Evolutionary conservation across 257 asterid genomes (phyloP).

Genomic region (Gynochthodes officinalis): DNA sequence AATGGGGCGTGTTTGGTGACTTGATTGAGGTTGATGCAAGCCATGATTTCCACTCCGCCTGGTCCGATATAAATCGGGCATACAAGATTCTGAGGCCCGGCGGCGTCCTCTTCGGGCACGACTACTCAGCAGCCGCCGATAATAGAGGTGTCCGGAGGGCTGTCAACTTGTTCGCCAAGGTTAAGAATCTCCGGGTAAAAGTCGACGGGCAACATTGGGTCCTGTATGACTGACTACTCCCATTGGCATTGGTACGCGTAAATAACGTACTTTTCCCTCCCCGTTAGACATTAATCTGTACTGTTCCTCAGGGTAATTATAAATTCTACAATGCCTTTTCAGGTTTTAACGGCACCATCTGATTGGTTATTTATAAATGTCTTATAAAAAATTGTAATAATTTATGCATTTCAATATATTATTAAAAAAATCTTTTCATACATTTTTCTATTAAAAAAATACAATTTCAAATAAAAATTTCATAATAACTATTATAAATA

Average conservation of each 20-base stretch:
- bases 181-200: conserved; percentile 32
- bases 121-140: conserved; percentile 32
- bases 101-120: conserved; percentile 65
- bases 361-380: too few species aligned
- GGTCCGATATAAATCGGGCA: conserved; percentile 61
- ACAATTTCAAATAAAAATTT: too few species aligned
- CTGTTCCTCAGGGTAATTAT: too few species aligned
- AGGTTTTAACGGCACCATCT: too few species aligned
- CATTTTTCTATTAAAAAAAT: too few species aligned
- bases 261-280: too few species aligned
- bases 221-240: conserved; percentile 9
- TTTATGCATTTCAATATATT: too few species aligned
- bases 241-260: too few species aligned
- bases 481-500: too few species aligned
- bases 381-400: too few species aligned
- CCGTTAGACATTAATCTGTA: neutral
- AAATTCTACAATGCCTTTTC: too few species aligned
- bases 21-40: conserved; percentile 67
- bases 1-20: conserved; percentile 67
- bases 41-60: conserved; percentile 70
- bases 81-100: conserved; percentile 48
- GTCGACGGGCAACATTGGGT: conserved; percentile 64
- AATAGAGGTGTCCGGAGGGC: conserved; percentile 56
- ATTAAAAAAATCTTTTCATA: too few species aligned
- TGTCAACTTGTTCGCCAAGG: conserved; percentile 48